These are phyloP conservation scores for Thinopyrum elongatum DNA, from an alignment of 176 grass and related monocot species.

Conservation along the genomic window DNA sequence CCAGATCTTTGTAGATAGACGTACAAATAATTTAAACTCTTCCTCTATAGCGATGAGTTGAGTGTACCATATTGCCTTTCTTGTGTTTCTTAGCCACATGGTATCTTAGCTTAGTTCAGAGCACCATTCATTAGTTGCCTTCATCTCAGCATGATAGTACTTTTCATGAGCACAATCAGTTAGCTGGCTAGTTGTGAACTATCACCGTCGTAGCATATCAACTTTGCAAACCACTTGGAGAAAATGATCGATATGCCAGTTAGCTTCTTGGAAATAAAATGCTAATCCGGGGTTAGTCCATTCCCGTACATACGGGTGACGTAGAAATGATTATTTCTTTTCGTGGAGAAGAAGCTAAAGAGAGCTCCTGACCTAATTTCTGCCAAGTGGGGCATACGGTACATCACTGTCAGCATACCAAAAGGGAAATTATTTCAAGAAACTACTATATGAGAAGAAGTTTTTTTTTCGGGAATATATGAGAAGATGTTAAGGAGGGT, in stretches of 20 bases:
- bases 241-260: not conserved
- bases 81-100: constrained; percentile 23
- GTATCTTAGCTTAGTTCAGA: not conserved
- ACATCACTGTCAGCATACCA: no score
- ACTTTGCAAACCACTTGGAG: not conserved
- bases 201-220: constrained; percentile 7
- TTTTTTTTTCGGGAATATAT: not conserved
- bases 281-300: not conserved
- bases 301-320: not conserved
- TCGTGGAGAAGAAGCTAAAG: not conserved
- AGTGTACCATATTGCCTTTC: not conserved
- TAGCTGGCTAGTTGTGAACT: not conserved
- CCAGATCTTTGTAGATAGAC: not conserved
- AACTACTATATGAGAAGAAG: not conserved
- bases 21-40: not conserved
- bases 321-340: not conserved
- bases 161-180: not conserved
- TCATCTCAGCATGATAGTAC: not conserved
- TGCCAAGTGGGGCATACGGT: not conserved
- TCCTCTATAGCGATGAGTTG: not conserved
- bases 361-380: not conserved
- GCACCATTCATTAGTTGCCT: not conserved
- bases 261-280: not conserved
- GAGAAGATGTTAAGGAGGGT: not conserved
- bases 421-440: not conserved